phyloP scores from a whole-genome alignment of 176 grass and related monocot genomes.

The Metroxylon sagu region DNA sequence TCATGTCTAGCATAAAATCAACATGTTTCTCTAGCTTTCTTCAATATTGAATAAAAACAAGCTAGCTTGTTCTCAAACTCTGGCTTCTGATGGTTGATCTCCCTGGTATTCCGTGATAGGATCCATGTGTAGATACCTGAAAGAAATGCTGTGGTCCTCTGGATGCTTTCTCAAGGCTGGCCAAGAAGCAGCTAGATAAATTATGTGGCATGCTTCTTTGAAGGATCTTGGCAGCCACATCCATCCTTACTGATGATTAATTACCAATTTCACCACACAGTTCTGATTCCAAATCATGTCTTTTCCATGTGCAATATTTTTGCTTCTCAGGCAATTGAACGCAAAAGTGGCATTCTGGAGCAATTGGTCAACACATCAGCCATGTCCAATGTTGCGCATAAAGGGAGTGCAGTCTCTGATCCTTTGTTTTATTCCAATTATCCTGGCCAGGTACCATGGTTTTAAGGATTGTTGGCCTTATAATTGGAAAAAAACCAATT shows the following conservation, averaged over 20 bases:
- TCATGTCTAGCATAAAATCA: too few species aligned
- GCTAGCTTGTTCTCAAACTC: conserved; percentile 5
- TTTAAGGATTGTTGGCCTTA: conserved; percentile 25
- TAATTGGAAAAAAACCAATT: conserved; percentile 42
- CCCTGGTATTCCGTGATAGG: conserved; percentile 1
- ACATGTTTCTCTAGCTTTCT: too few species aligned
- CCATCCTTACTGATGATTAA: conserved; percentile 47
- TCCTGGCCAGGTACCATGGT: conserved; percentile 9
- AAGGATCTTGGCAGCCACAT: conserved; percentile 40
- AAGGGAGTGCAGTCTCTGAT: conserved; percentile 9
- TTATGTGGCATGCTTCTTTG: conserved; percentile 31
- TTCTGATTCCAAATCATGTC: conserved; percentile 66
- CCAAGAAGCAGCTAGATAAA: conserved; percentile 34
- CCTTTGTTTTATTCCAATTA: conserved; percentile 46
- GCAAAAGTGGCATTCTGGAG: conserved; percentile 14
- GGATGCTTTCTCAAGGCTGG: conserved; percentile 32
- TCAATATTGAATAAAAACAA: neutral
- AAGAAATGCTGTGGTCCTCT: conserved; percentile 23
- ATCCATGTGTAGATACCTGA: conserved; percentile 28
- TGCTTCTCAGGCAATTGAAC: conserved; percentile 31
- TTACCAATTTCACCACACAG: conserved; percentile 83
- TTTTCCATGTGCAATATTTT: conserved; percentile 69
- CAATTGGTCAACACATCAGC: conserved; percentile 39
- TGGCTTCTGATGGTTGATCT: neutral
- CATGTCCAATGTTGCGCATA: conserved; percentile 32